Conservation (phyloP, 192 early-diverging fungal genomes). For the Geranomyces variabilis region DNA sequence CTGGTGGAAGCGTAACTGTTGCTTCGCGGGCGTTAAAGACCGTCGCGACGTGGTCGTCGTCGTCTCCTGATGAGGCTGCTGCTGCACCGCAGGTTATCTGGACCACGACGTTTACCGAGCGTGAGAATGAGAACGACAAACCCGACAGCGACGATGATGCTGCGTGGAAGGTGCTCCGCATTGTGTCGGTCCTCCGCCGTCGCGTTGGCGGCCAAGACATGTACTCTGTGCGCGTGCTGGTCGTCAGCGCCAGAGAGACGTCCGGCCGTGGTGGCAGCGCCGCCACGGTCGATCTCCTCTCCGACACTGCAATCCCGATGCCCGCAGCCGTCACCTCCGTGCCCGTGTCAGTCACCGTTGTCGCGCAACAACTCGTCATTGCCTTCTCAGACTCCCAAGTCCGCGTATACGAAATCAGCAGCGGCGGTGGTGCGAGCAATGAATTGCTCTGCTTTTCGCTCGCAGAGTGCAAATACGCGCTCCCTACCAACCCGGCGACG, state of each 20-base stretch:
- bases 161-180: neutral
- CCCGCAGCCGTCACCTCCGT: too few relatives aligned
- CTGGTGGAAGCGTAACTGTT: conserved; percentile 13
- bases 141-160: neutral
- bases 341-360: conserved; percentile 17
- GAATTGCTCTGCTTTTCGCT: neutral
- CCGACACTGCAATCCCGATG: neutral
- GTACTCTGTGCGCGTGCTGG: neutral
- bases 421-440: neutral
- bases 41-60: neutral
- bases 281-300: conserved; percentile 2
- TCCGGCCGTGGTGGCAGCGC: too few relatives aligned
- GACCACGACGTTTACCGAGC: neutral
- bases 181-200: conserved; percentile 6
- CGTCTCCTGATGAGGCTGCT: neutral
- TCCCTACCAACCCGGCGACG: neutral
- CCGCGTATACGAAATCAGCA: neutral
- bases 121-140: neutral
- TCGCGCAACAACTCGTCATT: conserved; percentile 16
- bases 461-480: neutral
- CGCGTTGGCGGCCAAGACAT: neutral
- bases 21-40: conserved; percentile 8
- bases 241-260: neutral
- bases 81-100: conserved; percentile 5
- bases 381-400: conserved; percentile 10